phyloP scores from a whole-genome alignment of 352 stramenopile species.

The Elongisporangium prolatum region DNA sequence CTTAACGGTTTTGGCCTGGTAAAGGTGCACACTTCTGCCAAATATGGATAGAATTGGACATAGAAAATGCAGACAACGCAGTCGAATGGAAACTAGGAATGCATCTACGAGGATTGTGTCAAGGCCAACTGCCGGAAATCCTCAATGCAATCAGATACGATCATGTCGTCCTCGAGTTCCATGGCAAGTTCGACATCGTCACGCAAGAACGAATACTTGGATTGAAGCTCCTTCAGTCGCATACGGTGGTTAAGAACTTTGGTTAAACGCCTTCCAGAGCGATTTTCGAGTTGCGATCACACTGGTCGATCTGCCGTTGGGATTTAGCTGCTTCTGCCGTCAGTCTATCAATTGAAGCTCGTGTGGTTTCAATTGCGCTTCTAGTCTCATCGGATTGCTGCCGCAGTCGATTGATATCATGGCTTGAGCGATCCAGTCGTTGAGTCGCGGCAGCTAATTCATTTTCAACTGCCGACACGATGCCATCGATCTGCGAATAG shows the following conservation, averaged over 20 bases:
- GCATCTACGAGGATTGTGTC: too few species aligned
- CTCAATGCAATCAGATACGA: background rate
- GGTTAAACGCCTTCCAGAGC: background rate
- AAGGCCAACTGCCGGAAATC: background rate
- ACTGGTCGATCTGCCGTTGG: background rate
- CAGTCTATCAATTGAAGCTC: background rate
- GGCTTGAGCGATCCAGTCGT: too few species aligned
- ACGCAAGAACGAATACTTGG: background rate
- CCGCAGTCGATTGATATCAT: background rate
- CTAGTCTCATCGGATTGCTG: background rate
- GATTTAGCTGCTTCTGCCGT: background rate
- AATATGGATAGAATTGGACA: too few species aligned
- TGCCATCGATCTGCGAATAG: too few species aligned
- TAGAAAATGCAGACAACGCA: too few species aligned
- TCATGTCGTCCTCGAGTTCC: background rate
- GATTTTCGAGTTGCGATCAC: background rate
- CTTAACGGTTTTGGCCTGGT: too few species aligned
- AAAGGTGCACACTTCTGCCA: too few species aligned
- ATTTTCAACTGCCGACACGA: too few species aligned
- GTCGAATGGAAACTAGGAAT: too few species aligned
- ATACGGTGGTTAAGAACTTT: background rate
- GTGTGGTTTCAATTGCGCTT: background rate
- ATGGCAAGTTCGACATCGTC: background rate
- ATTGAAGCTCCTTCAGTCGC: background rate
- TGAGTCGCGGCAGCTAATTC: too few species aligned